phyloP scores from a whole-genome alignment of 352 stramenopile species.

The Phytophthora constricta region DNA sequence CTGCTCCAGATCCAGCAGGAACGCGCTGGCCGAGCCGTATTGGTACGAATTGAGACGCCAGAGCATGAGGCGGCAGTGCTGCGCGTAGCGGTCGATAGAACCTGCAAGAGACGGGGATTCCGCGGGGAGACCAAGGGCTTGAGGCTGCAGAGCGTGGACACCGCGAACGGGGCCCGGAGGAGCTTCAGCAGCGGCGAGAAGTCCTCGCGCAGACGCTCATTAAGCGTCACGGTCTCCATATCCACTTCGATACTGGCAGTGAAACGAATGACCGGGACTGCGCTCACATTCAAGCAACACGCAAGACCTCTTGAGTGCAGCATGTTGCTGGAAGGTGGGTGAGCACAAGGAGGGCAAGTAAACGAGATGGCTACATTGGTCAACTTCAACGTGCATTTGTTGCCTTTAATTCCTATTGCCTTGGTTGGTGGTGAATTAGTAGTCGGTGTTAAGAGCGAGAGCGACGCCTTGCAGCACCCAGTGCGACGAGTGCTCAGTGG shows the following conservation, averaged over 20 bases:
- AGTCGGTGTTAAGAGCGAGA: slow-evolving; percentile 93
- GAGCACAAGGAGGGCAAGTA: no score
- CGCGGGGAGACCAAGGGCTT: background rate
- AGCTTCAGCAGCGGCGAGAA: slow-evolving; percentile 70
- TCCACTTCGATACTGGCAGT: background rate
- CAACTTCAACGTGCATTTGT: slow-evolving; percentile 16
- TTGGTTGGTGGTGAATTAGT: no score
- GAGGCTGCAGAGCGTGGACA: slow-evolving; percentile 1
- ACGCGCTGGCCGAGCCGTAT: slow-evolving; percentile 60
- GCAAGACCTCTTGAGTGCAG: no score
- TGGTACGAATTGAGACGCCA: slow-evolving; percentile 69
- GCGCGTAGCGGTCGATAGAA: slow-evolving; percentile 21
- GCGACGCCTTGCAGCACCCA: slow-evolving; percentile 96
- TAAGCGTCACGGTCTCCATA: slow-evolving; percentile 73
- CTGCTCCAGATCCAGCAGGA: slow-evolving; percentile 58
- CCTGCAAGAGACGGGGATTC: slow-evolving; percentile 3
- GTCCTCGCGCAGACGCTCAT: slow-evolving; percentile 66
- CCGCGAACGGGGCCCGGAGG: slow-evolving; percentile 36
- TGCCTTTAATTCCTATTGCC: background rate
- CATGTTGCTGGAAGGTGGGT: no score
- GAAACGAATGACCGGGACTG: no score
- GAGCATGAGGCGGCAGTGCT: slow-evolving; percentile 51
- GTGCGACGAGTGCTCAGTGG: slow-evolving; percentile 91
- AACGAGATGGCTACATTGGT: background rate
- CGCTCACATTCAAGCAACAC: no score